Percentiles rank a stretch among this genome's conserved stretches.
Evolutionary conservation across 2,329 filamentous ascomycete species (phyloP).

Genomic region (Aspergillus sp.): DNA sequence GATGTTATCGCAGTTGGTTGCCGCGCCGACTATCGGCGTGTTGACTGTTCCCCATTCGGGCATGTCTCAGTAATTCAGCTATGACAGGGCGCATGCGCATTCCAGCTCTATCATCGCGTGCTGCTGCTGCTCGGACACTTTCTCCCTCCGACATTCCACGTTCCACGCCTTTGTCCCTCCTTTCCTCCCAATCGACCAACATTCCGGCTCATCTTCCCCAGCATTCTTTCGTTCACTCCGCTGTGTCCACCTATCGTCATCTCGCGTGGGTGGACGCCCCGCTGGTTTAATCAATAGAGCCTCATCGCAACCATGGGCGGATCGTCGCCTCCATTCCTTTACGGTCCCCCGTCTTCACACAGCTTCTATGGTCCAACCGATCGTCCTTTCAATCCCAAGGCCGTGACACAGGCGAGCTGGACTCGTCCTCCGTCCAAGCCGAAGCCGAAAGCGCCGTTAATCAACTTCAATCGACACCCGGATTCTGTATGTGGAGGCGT

Average conservation of each 20-base stretch:
- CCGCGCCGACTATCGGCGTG: conserved; percentile 18
- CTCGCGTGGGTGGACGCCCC: conserved; percentile 40
- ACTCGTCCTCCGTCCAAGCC: conserved; percentile 59
- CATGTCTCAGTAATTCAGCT: neutral
- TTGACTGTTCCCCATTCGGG: conserved; percentile 13
- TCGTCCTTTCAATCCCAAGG: conserved; percentile 78
- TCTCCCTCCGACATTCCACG: conserved; percentile 8
- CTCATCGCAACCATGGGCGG: conserved; percentile 47
- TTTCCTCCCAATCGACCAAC: neutral
- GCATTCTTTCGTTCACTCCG: conserved; percentile 23
- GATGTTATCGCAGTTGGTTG: conserved; percentile 15
- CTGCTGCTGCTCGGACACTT: conserved; percentile 1
- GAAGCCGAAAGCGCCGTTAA: conserved; percentile 70
- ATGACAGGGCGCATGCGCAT: neutral
- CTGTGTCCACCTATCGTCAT: conserved; percentile 21
- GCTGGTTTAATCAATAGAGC: conserved; percentile 10
- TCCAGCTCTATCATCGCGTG: neutral
- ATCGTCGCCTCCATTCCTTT: conserved; percentile 69
- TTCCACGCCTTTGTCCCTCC: conserved; percentile 6
- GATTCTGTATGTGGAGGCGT: conserved; percentile 59
- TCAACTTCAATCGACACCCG: conserved; percentile 82
- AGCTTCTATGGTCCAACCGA: conserved; percentile 53
- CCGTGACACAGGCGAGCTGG: conserved; percentile 77
- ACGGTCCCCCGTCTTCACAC: conserved; percentile 58
- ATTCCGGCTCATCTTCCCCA: conserved; percentile 10